Evolutionary conservation across 352 stramenopile species (phyloP), one percentile per base, ranked within the genome.

Genomic region (Phytophthora multivora): DNA sequence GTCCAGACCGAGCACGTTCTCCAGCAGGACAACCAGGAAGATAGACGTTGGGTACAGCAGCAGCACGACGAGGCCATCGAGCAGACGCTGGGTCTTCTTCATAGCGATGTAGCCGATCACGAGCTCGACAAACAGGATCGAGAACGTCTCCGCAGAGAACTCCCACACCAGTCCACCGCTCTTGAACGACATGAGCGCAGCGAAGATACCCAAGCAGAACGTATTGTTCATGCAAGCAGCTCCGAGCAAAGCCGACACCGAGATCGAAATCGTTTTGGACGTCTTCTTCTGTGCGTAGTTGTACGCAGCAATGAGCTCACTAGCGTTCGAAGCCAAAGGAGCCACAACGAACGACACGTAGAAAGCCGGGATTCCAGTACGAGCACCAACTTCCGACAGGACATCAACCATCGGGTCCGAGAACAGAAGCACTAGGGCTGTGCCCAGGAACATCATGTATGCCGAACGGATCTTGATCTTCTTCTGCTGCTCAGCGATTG

Each of bases 161-260:
- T 99, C 77, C 97, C 97, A 99, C 47, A 97, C 93, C 19, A 99
- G 80, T 5, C 87, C 83, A 36, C 77, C 73, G 19, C 59, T 75
- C 74, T 97, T 94, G 64, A 98, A 97, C 62, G 91, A 98, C 71
- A 99, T 97, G 38, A 99, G 85, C 56, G 91, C 87, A 63, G 98
- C 96, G 61, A 99, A 99, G 66, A 99, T 98, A 30, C 91, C 96
- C 16, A 99, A 83, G 66, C 95, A 98, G 71, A 99, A 98, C n/a
- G 97, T 99, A 81, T 99, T 99, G 87, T 99, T 99, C 96, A 99
- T 99, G 71, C 93, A 98, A 12, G 96, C 97, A 25, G 97, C 97
- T 25, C 97, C 97, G 21, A 98, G 86, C 47, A 98, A 80, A 45
- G 90, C 80, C 41, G 95, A 90, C 28, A 99, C 83, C 9, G 94